These are phyloP conservation scores for Yarrowia bubula DNA, from an alignment of 805 yeast genomes.

Conservation along the genomic window DNA sequence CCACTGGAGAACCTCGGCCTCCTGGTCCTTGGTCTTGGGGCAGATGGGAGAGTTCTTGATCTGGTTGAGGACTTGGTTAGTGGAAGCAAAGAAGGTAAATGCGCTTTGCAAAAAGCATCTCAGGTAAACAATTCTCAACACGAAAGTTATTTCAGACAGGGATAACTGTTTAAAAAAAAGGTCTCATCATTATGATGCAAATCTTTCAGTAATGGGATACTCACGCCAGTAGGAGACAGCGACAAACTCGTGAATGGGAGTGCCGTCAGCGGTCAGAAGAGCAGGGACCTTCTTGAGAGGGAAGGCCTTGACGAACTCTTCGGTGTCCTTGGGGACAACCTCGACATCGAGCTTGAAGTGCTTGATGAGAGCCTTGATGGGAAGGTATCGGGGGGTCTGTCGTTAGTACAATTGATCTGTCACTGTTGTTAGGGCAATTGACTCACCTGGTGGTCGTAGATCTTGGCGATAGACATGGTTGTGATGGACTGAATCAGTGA, in stretches of 20 bases:
- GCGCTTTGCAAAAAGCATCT: not conserved
- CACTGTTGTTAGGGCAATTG: too few species aligned
- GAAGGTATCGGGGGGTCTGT: constrained; percentile 31
- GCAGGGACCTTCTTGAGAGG: constrained; percentile 62
- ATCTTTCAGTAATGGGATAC: constrained; percentile 31
- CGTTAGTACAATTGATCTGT: not conserved
- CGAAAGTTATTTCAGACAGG: constrained; percentile 19
- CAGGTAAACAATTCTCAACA: constrained; percentile 18
- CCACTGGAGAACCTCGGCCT: constrained; percentile 73
- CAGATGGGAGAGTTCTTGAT: constrained; percentile 44
- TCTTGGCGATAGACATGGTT: constrained; percentile 24
- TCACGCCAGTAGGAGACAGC: constrained; percentile 58
- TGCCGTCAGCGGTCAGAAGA: constrained; percentile 63
- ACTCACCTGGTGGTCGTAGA: constrained; percentile 24
- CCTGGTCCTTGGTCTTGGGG: constrained; percentile 65
- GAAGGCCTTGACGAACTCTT: constrained; percentile 50
- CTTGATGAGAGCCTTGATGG: constrained; percentile 44
- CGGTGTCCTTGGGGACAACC: constrained; percentile 42
- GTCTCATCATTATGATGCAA: constrained; percentile 15
- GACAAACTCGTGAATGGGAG: constrained; percentile 59
- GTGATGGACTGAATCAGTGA: constrained; percentile 17
- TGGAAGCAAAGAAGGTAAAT: not conserved
- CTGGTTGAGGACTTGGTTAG: constrained; percentile 30
- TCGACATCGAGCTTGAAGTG: constrained; percentile 57
- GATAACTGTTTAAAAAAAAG: constrained; percentile 24